Evolutionary conservation across 805 yeast species (phyloP).

Genomic region (Myxozyma melibiosi): DNA sequence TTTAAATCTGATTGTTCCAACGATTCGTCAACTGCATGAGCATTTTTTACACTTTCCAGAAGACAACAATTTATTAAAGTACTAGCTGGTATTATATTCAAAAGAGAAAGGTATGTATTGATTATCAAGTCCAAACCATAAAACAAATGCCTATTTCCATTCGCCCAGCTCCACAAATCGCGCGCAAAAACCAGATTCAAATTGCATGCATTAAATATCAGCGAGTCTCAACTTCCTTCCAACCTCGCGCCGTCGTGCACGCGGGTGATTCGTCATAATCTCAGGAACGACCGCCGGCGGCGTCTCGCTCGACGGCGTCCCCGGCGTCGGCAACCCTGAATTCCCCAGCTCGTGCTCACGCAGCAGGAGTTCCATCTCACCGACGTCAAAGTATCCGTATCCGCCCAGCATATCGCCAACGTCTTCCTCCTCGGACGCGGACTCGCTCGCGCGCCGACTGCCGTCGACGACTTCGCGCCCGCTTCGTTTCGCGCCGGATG

Average conservation of each 20-base stretch:
- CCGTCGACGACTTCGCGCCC: constrained; percentile 27
- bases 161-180: not conserved
- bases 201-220: constrained; percentile 52
- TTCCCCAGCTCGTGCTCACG: constrained; percentile 55
- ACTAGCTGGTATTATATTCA: too few species aligned
- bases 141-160: not conserved
- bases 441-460: constrained; percentile 14
- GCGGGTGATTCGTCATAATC: not conserved
- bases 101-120: too few species aligned
- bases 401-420: constrained; percentile 65
- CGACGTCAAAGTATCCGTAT: constrained; percentile 81
- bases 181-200: not conserved
- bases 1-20: too few species aligned
- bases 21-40: too few species aligned
- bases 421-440: constrained; percentile 33
- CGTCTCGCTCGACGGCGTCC: not conserved
- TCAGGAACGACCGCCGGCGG: not conserved
- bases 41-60: too few species aligned
- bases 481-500: constrained; percentile 3
- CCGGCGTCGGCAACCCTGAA: not conserved
- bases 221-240: constrained; percentile 66
- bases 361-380: constrained; percentile 63
- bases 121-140: too few species aligned
- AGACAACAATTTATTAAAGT: too few species aligned
- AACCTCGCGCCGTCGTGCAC: constrained; percentile 53